Evolutionary conservation across 1,284 basidiomycete genomes (phyloP).

Genomic region (Bjerkandera adusta): DNA sequence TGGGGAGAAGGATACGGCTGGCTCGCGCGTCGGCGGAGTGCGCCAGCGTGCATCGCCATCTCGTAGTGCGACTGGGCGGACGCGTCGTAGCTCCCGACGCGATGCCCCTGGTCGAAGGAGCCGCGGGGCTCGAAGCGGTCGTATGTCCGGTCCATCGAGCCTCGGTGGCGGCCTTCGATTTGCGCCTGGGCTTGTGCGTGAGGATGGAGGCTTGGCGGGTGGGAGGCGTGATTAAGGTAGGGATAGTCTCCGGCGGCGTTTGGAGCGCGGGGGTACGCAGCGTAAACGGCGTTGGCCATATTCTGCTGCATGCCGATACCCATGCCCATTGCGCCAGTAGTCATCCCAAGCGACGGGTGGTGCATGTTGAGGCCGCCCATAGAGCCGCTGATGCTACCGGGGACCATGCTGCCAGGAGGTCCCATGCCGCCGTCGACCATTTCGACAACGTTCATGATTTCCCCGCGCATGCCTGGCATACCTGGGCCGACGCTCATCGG

Average conservation of each 20-base stretch:
- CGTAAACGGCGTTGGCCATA: too few relatives aligned
- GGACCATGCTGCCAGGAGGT: neutral
- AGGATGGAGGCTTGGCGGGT: slow-evolving; percentile 5
- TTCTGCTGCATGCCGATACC: too few relatives aligned
- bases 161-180: neutral
- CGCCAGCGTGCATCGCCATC: slow-evolving; percentile 5
- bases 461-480: too few relatives aligned
- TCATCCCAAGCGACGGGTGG: neutral
- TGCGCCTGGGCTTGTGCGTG: slow-evolving; percentile 8
- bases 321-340: slow-evolving; percentile 2
- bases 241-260: too few relatives aligned
- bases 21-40: slow-evolving; percentile 9
- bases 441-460: too few relatives aligned
- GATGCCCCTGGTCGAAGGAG: slow-evolving; percentile 5
- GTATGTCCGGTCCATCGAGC: neutral
- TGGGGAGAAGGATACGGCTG: slow-evolving; percentile 14
- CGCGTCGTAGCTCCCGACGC: neutral
- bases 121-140: slow-evolving; percentile 6
- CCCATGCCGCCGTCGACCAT: too few relatives aligned
- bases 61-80: slow-evolving; percentile 5
- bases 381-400: slow-evolving; percentile 2
- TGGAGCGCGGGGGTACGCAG: slow-evolving; percentile 4
- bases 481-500: too few relatives aligned
- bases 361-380: neutral
- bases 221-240: slow-evolving; percentile 1